Conservation (phyloP, 345 rosid genomes). For the Erodium maritimum region DNA sequence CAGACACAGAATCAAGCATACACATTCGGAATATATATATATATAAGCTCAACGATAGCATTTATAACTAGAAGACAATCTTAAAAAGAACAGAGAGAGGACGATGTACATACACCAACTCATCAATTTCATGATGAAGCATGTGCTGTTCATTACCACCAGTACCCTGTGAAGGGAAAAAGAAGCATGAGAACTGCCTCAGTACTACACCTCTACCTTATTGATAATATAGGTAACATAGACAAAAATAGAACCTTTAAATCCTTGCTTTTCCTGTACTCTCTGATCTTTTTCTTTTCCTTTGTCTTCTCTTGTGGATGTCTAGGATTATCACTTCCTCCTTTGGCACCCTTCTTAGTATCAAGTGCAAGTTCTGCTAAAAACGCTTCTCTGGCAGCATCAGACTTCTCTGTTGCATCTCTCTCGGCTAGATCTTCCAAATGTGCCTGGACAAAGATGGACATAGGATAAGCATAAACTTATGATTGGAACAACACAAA, state of each 20-base stretch:
- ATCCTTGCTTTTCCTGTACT: slow-evolving; percentile 58
- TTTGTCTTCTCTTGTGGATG: slow-evolving; percentile 64
- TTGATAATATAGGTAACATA: no score
- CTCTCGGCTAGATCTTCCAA: slow-evolving; percentile 89
- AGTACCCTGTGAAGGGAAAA: slow-evolving; percentile 29
- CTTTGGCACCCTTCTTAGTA: slow-evolving; percentile 52
- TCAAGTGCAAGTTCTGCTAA: slow-evolving; percentile 90
- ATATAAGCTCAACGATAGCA: background rate
- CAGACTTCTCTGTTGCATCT: slow-evolving; percentile 92
- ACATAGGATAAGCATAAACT: slow-evolving; percentile 8
- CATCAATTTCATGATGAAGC: slow-evolving; percentile 32
- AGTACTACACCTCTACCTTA: background rate
- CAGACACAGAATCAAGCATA: slow-evolving; percentile 11
- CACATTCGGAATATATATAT: slow-evolving; percentile 4
- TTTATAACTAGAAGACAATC: background rate
- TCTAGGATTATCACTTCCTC: slow-evolving; percentile 45
- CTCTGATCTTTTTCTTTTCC: slow-evolving; percentile 75
- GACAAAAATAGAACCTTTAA: slow-evolving; percentile 32
- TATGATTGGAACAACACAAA: slow-evolving; percentile 1
- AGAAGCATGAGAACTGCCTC: slow-evolving; percentile 11
- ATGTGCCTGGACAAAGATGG: slow-evolving; percentile 34
- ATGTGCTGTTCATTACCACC: slow-evolving; percentile 32
- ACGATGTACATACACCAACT: slow-evolving; percentile 35
- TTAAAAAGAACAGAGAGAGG: background rate
- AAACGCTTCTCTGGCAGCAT: slow-evolving; percentile 96